Base-by-base conservation (phyloP, 306 rosid species). In the Potentilla sterilis region DNA sequence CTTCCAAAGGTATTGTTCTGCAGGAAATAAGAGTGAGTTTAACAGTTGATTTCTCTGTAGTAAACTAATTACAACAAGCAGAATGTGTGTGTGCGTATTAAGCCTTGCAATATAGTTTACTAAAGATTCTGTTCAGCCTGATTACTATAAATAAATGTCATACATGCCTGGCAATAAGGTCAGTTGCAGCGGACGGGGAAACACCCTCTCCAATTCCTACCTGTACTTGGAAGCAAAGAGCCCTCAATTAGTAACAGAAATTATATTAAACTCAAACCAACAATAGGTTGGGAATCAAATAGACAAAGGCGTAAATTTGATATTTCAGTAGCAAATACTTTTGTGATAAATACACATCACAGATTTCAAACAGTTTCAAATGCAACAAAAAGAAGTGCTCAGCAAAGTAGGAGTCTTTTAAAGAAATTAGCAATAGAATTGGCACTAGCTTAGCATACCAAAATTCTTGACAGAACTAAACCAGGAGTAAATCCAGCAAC, bases 191-290 rank as follows among this genome's bases (percentile, higher is more conserved):
- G 4, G 98, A 90, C n/a, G 99, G 99, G 76, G 99, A 95, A 85
- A 95, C 97, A 13, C 97, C 99, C 88, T 95, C 99, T n/a, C 99
- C 99, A 58, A 95, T 92, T 63, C 99, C 99, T 83, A 95, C 99
- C 99, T 95, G 84, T 37, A 81, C 43, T 77, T 75, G 63, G 58
- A 77, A 83, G 16, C 43, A 71, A 63, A 44, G 74, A 79, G 28
- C 71, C 42, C 81, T 76, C 67, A 84, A 48, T 73, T 65, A 59
- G 48, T 75, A 49, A 28, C 67, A 54, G 28, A 38, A 78, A 14
- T 77, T 74, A 40, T 62, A 37, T 64, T 51, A 38, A 18, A 79
- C 61, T 75, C 75, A 79, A 78, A 72, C 18, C 43, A 47, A 65
- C 42, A 74, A 9, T 52, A 57, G 19, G 57, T 61, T 74, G 9